These are phyloP conservation scores for Monosporascus sp. DNA, from an alignment of 2,329 filamentous ascomycete species.

Conservation along the genomic window DNA sequence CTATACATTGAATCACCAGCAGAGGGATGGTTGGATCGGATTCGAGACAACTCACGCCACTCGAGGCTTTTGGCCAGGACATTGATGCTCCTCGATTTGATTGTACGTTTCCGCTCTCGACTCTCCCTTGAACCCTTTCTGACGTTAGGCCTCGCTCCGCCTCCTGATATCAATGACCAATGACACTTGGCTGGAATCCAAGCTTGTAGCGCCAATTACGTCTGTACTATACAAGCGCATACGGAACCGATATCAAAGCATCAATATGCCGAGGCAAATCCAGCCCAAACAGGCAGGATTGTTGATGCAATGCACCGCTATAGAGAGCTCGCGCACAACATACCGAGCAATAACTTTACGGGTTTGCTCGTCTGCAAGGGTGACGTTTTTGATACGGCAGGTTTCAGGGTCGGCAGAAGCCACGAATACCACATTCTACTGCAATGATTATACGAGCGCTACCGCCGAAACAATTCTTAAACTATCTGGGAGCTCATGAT, in stretches of 20 bases:
- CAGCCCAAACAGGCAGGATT: conserved; percentile 35
- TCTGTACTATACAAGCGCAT: no score
- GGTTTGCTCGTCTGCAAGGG: conserved; percentile 42
- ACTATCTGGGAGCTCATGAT: conserved; percentile 35
- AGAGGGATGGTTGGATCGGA: conserved; percentile 53
- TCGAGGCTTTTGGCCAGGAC: conserved; percentile 49
- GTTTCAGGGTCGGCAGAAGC: conserved; percentile 29
- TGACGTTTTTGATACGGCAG: conserved; percentile 35
- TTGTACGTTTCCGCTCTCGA: conserved; percentile 15
- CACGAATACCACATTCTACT: conserved; percentile 36
- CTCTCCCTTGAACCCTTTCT: background rate
- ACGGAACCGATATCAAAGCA: conserved; percentile 17
- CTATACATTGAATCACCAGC: conserved; percentile 44
- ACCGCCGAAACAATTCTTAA: conserved; percentile 27
- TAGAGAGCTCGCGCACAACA: conserved; percentile 44
- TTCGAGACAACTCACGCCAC: conserved; percentile 39
- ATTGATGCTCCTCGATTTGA: conserved; percentile 46
- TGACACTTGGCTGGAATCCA: no score
- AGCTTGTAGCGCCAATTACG: no score
- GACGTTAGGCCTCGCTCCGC: no score
- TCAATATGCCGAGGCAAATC: conserved; percentile 45
- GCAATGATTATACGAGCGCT: conserved; percentile 34
- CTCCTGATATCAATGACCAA: no score
- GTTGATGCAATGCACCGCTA: conserved; percentile 47
- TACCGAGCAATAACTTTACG: conserved; percentile 49